A percentile compares a stretch with the other conserved stretches of the same genome.
phyloP scores from a whole-genome alignment of 2,329 filamentous ascomycete genomes.

The Tolypocladium capitatum region DNA sequence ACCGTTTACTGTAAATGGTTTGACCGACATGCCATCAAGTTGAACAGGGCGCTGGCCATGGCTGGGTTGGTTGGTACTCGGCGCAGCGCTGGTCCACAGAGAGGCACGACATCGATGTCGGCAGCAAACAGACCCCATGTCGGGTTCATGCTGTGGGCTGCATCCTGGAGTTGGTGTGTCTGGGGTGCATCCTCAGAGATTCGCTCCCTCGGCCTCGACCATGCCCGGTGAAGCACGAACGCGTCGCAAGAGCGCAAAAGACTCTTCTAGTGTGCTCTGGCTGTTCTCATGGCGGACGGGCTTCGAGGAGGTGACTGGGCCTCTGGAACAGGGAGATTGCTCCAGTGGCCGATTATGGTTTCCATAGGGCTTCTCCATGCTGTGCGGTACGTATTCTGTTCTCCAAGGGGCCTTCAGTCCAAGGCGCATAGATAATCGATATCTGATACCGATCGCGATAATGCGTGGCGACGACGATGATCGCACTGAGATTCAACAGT shows the following conservation, averaged over 20 bases:
- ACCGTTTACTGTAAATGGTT: background rate
- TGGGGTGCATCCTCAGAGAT: too few relatives aligned
- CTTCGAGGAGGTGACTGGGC: background rate
- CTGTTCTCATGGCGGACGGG: background rate
- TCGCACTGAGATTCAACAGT: too few relatives aligned
- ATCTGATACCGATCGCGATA: too few relatives aligned
- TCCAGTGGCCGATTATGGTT: background rate
- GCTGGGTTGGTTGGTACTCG: background rate
- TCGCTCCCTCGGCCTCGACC: background rate
- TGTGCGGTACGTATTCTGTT: too few relatives aligned
- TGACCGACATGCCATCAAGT: background rate
- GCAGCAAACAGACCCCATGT: background rate
- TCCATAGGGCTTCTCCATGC: background rate
- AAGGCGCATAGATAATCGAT: too few relatives aligned
- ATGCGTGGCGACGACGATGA: too few relatives aligned
- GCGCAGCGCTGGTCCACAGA: too few relatives aligned
- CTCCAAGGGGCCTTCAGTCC: background rate
- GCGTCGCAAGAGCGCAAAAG: background rate
- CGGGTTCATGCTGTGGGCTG: background rate
- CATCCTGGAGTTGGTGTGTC: too few relatives aligned
- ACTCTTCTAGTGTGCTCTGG: background rate
- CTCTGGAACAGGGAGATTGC: background rate
- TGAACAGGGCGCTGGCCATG: background rate
- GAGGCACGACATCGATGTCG: too few relatives aligned
- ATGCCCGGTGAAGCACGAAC: background rate